Evolutionary conservation across 1,284 basidiomycete species (phyloP).

Genomic region (Porphyrellus sp.): DNA sequence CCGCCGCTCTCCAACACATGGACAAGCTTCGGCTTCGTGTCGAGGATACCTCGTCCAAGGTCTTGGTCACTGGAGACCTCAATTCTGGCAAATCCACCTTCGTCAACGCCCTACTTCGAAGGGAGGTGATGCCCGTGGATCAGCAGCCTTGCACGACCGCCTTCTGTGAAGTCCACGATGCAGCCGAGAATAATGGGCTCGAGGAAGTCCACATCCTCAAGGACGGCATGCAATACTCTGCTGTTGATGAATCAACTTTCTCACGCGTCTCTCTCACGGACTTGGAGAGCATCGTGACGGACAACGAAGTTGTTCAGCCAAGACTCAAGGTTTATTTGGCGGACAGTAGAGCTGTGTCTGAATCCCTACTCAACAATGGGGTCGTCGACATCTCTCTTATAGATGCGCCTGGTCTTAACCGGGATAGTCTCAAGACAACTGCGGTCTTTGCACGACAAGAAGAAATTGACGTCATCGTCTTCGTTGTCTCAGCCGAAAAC

Average conservation of each 20-base stretch:
- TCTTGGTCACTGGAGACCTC: conserved; percentile 98
- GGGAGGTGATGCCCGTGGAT: conserved; percentile 94
- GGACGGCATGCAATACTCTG: conserved; percentile 69
- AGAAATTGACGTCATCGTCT: conserved; percentile 98
- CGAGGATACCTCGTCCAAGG: conserved; percentile 90
- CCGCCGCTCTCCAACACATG: conserved; percentile 77
- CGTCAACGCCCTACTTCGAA: conserved; percentile 89
- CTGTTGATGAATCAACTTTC: conserved; percentile 75
- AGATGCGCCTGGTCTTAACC: conserved; percentile 96
- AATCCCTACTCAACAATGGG: conserved; percentile 92
- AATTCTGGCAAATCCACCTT: conserved; percentile 99
- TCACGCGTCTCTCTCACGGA: conserved; percentile 65
- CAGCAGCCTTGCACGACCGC: conserved; percentile 98
- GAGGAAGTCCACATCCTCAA: conserved; percentile 85
- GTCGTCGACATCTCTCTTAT: conserved; percentile 98
- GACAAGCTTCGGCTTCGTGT: conserved; percentile 84
- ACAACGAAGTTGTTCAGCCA: conserved; percentile 71
- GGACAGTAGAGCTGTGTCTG: conserved; percentile 68
- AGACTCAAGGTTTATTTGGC: conserved; percentile 84
- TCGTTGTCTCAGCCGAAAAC: conserved; percentile 97
- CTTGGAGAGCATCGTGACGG: conserved; percentile 78
- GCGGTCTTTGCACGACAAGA: conserved; percentile 95
- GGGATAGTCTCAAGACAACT: conserved; percentile 94
- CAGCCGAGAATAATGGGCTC: conserved; percentile 72
- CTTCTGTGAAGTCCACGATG: conserved; percentile 97